phyloP scores from a whole-genome alignment of 1,139 yeast genomes.

The Scheffersomyces insectosa region DNA sequence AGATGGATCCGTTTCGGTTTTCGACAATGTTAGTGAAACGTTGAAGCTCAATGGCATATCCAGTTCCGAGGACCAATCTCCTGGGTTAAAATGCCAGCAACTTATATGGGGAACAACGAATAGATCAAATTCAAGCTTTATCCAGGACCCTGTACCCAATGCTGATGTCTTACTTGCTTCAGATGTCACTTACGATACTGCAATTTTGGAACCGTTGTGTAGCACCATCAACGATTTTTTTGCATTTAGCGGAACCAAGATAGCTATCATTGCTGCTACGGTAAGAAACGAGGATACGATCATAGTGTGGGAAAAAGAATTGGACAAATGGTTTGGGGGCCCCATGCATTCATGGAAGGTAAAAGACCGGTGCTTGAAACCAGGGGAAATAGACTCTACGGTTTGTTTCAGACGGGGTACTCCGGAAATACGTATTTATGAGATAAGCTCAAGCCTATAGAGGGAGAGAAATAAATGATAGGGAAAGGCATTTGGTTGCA shows the following conservation, averaged over 20 bases:
- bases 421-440: slow-evolving; percentile 46
- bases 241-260: slow-evolving; percentile 22
- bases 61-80: slow-evolving; percentile 3
- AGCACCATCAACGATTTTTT: slow-evolving; percentile 47
- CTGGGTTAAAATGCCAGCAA: slow-evolving; percentile 24
- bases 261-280: slow-evolving; percentile 68
- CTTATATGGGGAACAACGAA: slow-evolving; percentile 58
- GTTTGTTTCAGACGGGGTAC: slow-evolving; percentile 36
- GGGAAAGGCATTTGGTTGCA: no score
- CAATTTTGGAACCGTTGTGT: slow-evolving; percentile 58
- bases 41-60: slow-evolving; percentile 43
- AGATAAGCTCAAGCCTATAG: slow-evolving; percentile 10
- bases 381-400: slow-evolving; percentile 17
- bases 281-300: slow-evolving; percentile 65
- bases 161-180: slow-evolving; percentile 68
- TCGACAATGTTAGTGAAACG: slow-evolving; percentile 52
- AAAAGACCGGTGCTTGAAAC: slow-evolving; percentile 14
- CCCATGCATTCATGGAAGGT: slow-evolving; percentile 26
- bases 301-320: slow-evolving; percentile 48
- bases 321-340: slow-evolving; percentile 27
- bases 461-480: neutral
- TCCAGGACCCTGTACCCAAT: slow-evolving; percentile 22
- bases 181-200: slow-evolving; percentile 80
- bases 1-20: slow-evolving; percentile 73
- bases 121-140: slow-evolving; percentile 25